phyloP scores from a whole-genome alignment of 2,329 filamentous ascomycete species.

The Remersonia thermophila region DNA sequence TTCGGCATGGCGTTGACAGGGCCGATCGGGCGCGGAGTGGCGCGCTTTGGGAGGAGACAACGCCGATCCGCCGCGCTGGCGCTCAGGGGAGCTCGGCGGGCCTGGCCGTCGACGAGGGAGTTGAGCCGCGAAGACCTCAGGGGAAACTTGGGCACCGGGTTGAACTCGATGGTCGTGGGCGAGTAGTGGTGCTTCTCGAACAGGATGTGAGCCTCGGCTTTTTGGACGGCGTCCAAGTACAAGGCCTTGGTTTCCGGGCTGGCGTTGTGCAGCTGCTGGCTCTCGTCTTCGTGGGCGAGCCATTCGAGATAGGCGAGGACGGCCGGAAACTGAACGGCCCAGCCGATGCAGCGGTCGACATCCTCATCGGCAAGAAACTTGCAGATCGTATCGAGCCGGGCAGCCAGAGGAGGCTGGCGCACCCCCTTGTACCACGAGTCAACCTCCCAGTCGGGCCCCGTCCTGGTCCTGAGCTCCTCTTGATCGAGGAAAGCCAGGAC shows the following conservation, averaged over 20 bases:
- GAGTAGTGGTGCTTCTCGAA: slow-evolving; percentile 27
- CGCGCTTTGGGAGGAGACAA: slow-evolving; percentile 21
- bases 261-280: slow-evolving; percentile 17
- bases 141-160: slow-evolving; percentile 15
- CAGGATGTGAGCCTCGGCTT: slow-evolving; percentile 24
- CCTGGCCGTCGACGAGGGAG: slow-evolving; percentile 7
- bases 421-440: slow-evolving; percentile 12
- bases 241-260: slow-evolving; percentile 10
- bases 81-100: slow-evolving; percentile 6
- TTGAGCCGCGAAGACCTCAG: slow-evolving; percentile 19
- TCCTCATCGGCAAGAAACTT: slow-evolving; percentile 41
- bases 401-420: slow-evolving; percentile 22
- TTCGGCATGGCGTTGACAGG: slow-evolving; percentile 27
- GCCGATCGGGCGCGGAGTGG: slow-evolving; percentile 13
- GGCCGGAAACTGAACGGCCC: slow-evolving; percentile 26
- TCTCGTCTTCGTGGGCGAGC: slow-evolving; percentile 18
- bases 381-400: slow-evolving; percentile 21
- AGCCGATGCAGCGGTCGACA: slow-evolving; percentile 28
- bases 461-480: not conserved
- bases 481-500: not conserved
- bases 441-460: slow-evolving; percentile 10
- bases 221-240: slow-evolving; percentile 19
- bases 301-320: slow-evolving; percentile 29
- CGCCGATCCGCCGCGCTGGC: slow-evolving; percentile 14
- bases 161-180: slow-evolving; percentile 17